Base-by-base conservation (phyloP, 768 basidiomycete genomes). In the Naematelia encephala region DNA sequence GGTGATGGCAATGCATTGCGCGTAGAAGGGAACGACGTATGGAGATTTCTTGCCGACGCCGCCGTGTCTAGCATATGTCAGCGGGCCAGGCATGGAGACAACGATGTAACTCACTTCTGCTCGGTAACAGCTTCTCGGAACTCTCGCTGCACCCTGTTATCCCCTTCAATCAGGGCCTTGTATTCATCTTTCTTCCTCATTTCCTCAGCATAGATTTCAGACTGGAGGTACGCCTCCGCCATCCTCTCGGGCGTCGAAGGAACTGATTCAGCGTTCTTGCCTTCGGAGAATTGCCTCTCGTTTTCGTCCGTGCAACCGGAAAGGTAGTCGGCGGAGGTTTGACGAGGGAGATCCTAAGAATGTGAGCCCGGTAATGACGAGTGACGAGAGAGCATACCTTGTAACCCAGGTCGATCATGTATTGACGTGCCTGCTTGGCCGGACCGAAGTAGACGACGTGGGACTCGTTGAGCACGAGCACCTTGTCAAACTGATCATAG, bases 311-410 rank as follows among this genome's bases (percentile, higher is more conserved):
- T 80, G 60, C 79, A 79, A 19, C 78, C 75, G 21, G 88, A 89
- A 21, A 92, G 82, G 75, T 88, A 92, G 73, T 92, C 90, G 10
- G 90, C 85, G 13, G 88, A 89, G 64, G 85, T 89, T 76, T 92
- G 90, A 39, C 90, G 85, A 55, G 88, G 87, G 23, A 88, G 84
- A 19, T 87, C 61, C 49, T 52, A 28, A 8, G 16, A 22, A 28
- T 5, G 29, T 52, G 23, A 52, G 51, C 27, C 4, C 11, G 46
- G 10, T 21, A 19, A 47, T 47, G 25, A 12, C 34, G 34, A 43
- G 39, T 11, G 23, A 28, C 83, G 83, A 77, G 54, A 65, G 11
- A 44, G 21, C 54, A 2, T 39, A 44, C 63, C 61, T 73, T 65
- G 76, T 85, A 90, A 16, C 85, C 84, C 81, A 88, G 82, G 61